Percentiles rank a stretch among this genome's conserved stretches.
These are phyloP conservation scores for Myriosclerotinia curreyana DNA, from an alignment of 2,329 filamentous ascomycete species.

Conservation along the genomic window DNA sequence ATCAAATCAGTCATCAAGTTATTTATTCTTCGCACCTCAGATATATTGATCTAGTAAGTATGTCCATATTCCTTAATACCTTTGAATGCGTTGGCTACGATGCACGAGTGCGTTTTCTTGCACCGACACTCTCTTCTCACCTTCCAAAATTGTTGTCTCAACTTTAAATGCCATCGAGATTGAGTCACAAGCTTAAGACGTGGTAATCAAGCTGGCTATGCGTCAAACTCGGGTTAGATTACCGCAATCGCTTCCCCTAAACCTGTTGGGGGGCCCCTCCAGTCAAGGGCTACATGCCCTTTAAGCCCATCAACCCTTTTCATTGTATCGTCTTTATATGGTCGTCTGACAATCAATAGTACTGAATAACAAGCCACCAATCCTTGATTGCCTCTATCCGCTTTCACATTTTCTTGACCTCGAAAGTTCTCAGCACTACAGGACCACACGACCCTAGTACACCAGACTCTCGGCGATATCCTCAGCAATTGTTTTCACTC, in stretches of 20 bases:
- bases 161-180: neutral
- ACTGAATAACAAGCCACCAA: neutral
- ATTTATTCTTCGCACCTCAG: neutral
- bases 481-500: no score
- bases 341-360: slow-evolving; percentile 8
- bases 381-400: neutral
- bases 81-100: neutral
- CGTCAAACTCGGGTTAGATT: neutral
- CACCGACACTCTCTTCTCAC: neutral
- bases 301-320: neutral
- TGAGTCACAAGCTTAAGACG: neutral
- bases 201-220: slow-evolving; percentile 15
- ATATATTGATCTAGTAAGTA: slow-evolving; percentile 1
- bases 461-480: neutral
- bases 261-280: neutral
- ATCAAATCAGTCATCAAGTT: neutral
- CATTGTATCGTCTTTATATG: neutral
- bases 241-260: neutral
- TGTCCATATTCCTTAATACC: neutral
- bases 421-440: neutral
- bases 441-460: neutral
- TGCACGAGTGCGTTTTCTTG: neutral
- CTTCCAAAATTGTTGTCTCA: neutral
- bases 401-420: no score
- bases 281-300: neutral